Evolutionary conservation across 1,284 basidiomycete species (phyloP), one percentile per base, ranked within the genome.

Genomic region (Heterobasidion occidentale): DNA sequence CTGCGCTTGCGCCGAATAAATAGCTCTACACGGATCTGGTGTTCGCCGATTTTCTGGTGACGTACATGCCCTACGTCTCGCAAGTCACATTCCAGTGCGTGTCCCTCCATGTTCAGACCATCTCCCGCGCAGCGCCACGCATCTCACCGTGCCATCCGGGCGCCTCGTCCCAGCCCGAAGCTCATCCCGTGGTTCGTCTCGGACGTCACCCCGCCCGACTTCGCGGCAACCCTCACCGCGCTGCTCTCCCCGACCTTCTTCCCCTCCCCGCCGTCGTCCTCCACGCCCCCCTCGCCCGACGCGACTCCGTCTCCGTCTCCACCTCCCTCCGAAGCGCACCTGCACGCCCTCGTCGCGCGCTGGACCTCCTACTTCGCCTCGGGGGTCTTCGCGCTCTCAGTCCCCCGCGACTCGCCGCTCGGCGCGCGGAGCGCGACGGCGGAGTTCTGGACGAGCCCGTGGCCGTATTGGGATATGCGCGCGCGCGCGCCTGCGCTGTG

Each of bases 181-280:
- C 74, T 89, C 9, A 88, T 95, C 54, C 92, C 93, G 0, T 94
- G 92, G 94, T 98, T 96, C 67, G 94, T 96, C 52, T 93, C 89
- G 12, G 92, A 94, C 68, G 92, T 94, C 19, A 86, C 89, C 1
- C 92, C 92, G 1, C 72, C 76, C 27, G 92, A 94, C 69, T 94
- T 92, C 67, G 67, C 70, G 59, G 75, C 73, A 45, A 77, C 79
- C 1, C 76, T 87, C 49, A 58, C 64, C 1, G 74, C 73, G 3
- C 72, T 88, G 1, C 71, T 79, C 59, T 87, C 90, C 61, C 78
- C 86, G 52, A 66, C 79, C 0, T 82, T 83, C 67, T 87, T 84
- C 68, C 70, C 73, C 17, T 66, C 74, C 35, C 64, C 63, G 35
- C 67, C 64, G 11, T 54, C 65, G 3, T 57, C 59, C 3, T 38